Percentiles rank a stretch among this genome's conserved stretches.
Evolutionary conservation across 164 flowering plant genomes (phyloP).

Genomic region (Akebia trifoliata): DNA sequence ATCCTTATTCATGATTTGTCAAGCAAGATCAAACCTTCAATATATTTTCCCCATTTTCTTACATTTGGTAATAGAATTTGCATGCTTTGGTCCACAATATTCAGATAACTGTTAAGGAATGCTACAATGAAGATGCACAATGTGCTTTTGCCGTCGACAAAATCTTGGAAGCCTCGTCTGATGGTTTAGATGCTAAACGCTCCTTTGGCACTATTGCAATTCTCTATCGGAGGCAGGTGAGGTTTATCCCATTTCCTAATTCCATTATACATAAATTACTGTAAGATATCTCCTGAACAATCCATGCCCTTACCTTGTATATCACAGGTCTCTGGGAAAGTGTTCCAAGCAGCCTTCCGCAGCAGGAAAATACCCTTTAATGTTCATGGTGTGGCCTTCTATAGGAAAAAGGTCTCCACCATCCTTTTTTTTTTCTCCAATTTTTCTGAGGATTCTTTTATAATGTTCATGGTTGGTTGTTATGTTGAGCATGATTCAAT

Average conservation of each 20-base stretch:
- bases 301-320: neutral
- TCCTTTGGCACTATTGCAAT: constrained; percentile 68
- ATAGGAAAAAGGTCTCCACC: constrained; percentile 76
- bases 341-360: constrained; percentile 75
- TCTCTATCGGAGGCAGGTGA: constrained; percentile 93
- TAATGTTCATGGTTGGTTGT: constrained; percentile 1
- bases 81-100: constrained; percentile 6
- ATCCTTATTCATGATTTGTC: constrained; percentile 3
- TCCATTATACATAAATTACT: neutral
- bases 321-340: constrained; percentile 74
- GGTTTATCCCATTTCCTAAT: constrained; percentile 12
- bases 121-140: constrained; percentile 81
- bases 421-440: constrained; percentile 1
- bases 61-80: constrained; percentile 1
- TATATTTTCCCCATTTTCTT: neutral
- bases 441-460: neutral
- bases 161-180: constrained; percentile 55
- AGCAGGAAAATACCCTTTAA: constrained; percentile 85
- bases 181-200: constrained; percentile 32
- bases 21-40: neutral
- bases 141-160: constrained; percentile 90
- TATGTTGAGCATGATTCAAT: neutral
- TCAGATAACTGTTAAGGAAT: constrained; percentile 77
- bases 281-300: constrained; percentile 3
- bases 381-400: constrained; percentile 89